These are phyloP conservation scores for Didymella pomorum DNA, from an alignment of 2,329 filamentous ascomycete genomes.

Conservation along the genomic window DNA sequence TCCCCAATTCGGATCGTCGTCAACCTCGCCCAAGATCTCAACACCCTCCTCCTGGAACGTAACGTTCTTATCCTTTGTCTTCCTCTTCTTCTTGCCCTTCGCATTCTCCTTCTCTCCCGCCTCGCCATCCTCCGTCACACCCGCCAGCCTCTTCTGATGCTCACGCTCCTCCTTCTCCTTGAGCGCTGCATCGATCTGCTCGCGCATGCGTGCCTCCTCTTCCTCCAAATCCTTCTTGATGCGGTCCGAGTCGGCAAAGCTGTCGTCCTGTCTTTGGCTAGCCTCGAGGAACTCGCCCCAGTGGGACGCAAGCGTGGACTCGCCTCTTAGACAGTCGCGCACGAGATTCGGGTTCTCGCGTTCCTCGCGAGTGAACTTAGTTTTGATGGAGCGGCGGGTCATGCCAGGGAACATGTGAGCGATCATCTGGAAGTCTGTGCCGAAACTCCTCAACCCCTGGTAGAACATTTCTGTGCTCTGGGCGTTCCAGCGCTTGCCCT, in stretches of 20 bases:
- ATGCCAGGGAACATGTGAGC: conserved; percentile 76
- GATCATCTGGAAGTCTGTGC: conserved; percentile 85
- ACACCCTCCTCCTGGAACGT: conserved; percentile 40
- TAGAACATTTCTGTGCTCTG: conserved; percentile 79
- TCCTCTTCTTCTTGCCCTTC: conserved; percentile 44
- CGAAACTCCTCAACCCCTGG: conserved; percentile 76
- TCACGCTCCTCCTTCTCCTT: conserved; percentile 49
- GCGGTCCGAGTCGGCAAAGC: conserved; percentile 49
- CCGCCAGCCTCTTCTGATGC: conserved; percentile 43
- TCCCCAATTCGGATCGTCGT: conserved; percentile 42
- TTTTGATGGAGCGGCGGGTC: conserved; percentile 77
- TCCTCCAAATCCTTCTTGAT: conserved; percentile 44
- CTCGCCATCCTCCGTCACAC: conserved; percentile 28
- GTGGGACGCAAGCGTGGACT: conserved; percentile 44
- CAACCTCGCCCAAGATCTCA: conserved; percentile 40
- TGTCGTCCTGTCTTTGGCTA: conserved; percentile 43
- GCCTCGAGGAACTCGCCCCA: conserved; percentile 51
- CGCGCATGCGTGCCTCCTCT: conserved; percentile 38
- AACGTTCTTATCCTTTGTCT: conserved; percentile 38
- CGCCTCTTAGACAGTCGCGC: conserved; percentile 65
- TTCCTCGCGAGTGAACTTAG: conserved; percentile 85
- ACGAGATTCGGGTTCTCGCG: conserved; percentile 69
- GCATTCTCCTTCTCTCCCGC: conserved; percentile 31
- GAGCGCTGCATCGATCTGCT: conserved; percentile 48
- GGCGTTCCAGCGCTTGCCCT: conserved; percentile 69